phyloP scores from a whole-genome alignment of 495 filamentous ascomycete species.

The Penicillium cataractarum region DNA sequence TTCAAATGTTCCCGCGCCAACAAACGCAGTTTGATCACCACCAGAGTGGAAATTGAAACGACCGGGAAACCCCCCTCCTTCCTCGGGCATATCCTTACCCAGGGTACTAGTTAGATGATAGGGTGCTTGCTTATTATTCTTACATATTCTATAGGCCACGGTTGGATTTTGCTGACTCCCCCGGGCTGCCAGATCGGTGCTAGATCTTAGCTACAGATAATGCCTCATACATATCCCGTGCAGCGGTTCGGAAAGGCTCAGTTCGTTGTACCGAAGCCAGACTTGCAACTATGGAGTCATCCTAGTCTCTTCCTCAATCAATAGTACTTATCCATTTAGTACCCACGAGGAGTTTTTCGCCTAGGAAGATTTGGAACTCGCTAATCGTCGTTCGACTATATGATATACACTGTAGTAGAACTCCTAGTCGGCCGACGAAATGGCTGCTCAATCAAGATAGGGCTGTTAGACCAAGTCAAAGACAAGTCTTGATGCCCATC shows the following conservation, averaged over 20 bases:
- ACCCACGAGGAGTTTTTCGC: background rate
- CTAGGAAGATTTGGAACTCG: background rate
- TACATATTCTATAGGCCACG: background rate
- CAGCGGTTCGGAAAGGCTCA: background rate
- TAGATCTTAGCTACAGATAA: conserved; percentile 31
- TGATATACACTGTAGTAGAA: background rate
- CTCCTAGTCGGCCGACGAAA: background rate
- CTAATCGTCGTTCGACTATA: background rate
- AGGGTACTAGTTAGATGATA: background rate
- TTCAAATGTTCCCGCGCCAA: conserved; percentile 5
- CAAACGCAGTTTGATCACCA: background rate
- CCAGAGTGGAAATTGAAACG: conserved; percentile 11
- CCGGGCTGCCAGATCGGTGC: conserved; percentile 31
- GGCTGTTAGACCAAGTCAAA: background rate
- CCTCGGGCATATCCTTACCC: background rate
- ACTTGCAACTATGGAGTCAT: background rate
- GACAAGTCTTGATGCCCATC: background rate
- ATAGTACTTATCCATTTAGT: background rate
- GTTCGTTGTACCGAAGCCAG: background rate
- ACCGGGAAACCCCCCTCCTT: conserved; percentile 11
- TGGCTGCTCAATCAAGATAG: background rate
- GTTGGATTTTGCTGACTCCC: background rate
- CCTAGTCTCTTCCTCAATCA: background rate
- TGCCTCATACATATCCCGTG: conserved; percentile 31
- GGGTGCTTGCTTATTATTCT: background rate